Base-by-base conservation (phyloP, 2,329 filamentous ascomycete species). In the Sclerotinia minor region DNA sequence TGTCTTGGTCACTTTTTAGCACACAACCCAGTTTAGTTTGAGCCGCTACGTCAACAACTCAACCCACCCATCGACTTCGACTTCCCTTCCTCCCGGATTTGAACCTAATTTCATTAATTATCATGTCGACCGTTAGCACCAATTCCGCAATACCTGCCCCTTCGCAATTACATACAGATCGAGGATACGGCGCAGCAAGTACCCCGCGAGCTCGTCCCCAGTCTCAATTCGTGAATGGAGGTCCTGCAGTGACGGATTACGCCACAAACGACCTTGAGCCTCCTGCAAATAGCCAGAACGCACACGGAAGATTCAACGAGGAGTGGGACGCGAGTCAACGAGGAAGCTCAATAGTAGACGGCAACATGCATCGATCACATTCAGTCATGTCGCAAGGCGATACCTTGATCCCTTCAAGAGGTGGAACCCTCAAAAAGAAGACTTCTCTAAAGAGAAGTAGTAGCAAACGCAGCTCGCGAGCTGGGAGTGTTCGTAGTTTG, bases 391-490 rank as follows among this genome's bases (percentile, higher is more conserved):
- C 76, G 57, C 75, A 75, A 67, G 75, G 72, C 60, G 75, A 76
- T n/a, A 74, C 72, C 24, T 79, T 68, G 78, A 76, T 75, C 76
- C 77, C 77, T 75, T 76, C 77, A 80, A 52, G 87, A 67, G 83
- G 83, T 70, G 92, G 92, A 69, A 97, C 94, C 0, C 83, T 98
- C 73, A 95, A 92, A 82, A 98, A 98, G 83, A 95, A 92, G 79
- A 83, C 82, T 32, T 96, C 93, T 13, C 77, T 97, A 68, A 90
- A 89, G 79, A 89, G 93, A 73, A 93, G 89, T 77, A 84, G 88
- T 71, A 97, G 94, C 79, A 88, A 90, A 65, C 87, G 89, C 73
- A 96, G 92, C 78, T 86, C 92, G 80, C 89, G 89, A 76, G 92
- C 94, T 38, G 94, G 93, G 67, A 96, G 93, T 77, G 92, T 97